Conservation (phyloP, 495 filamentous ascomycete species). For the Hypomontagnella monticulosa region DNA sequence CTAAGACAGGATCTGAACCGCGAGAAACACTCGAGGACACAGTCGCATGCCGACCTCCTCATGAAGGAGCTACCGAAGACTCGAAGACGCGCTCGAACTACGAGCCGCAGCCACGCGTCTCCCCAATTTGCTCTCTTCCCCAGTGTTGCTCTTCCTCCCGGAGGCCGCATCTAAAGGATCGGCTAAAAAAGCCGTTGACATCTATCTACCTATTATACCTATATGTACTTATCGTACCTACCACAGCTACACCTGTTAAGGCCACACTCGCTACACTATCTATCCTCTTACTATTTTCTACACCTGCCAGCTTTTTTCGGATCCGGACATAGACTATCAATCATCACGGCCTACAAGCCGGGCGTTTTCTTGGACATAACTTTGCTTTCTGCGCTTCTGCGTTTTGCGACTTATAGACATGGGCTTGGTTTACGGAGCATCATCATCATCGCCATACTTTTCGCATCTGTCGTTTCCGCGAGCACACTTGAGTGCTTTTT, state of each 20-base stretch:
- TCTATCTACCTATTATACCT: constrained; percentile 2
- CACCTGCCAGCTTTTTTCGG: not conserved
- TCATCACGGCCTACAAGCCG: constrained; percentile 20
- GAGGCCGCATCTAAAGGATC: constrained; percentile 21
- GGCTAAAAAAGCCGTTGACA: not conserved
- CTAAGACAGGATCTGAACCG: constrained; percentile 21
- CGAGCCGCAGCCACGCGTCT: constrained; percentile 41
- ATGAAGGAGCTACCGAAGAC: constrained; percentile 37
- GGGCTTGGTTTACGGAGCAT: constrained; percentile 3
- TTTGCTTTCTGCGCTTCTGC: not conserved
- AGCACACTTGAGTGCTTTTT: not conserved
- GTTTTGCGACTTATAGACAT: constrained; percentile 32
- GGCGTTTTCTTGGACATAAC: constrained; percentile 3
- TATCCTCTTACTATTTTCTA: not conserved
- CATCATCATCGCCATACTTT: no score
- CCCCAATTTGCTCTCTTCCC: constrained; percentile 47
- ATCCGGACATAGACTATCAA: constrained; percentile 26
- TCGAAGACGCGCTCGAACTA: constrained; percentile 44
- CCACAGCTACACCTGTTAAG: not conserved
- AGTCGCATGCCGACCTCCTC: constrained; percentile 41
- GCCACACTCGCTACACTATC: constrained; percentile 17
- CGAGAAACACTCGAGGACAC: constrained; percentile 39
- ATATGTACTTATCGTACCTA: constrained; percentile 1
- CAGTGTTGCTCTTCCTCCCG: constrained; percentile 6
- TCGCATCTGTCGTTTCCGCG: constrained; percentile 37